Base-by-base conservation (phyloP, 768 basidiomycete species). In the Auricularia sp. region DNA sequence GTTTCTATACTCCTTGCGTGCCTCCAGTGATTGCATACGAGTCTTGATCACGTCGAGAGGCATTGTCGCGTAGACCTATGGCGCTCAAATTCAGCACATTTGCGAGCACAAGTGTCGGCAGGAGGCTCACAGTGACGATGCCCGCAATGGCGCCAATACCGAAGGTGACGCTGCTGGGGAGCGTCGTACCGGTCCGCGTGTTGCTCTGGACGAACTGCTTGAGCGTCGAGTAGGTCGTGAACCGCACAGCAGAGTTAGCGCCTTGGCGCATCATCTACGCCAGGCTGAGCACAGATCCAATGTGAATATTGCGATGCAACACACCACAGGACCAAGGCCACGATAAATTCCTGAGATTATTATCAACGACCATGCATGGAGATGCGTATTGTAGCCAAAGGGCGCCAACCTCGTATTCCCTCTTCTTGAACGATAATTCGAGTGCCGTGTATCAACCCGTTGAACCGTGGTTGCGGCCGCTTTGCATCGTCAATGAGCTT, bases 401-500 rank as follows among this genome's bases (percentile, higher is more conserved):
- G 29, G 29, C 29, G 29, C 56, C 10, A 4, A 59, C 56, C 95
- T 5, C 77, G 72, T 6, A 95, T 73, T 2, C 97, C 97, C 74
- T 98, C 94, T 72, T 91, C 84, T 33, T 82, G 78, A 21, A 98
- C 80, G 64, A 99, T 99, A 8, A 81, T 78, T 8, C 75, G 70
- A 1, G 93, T 91, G 16, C 94, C 97, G 67, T 98, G 93, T 3
- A 92, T 71, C 23, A 98, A 79, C 10, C 95, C 95, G 47, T 85
- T 87, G 73, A 90, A 98, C 70, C 87, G 85, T 0, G 97, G 96
- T 65, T 83, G 80, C 0, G 91, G 83, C 21, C 87, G 85, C 72
- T 93, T 92, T 2, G 92, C 85, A 69, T 98, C 97, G 71, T 94
- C 94, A 65, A 99, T 95, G 64, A 98, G 83, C 73, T 99, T 99